Conservation (phyloP, 495 filamentous ascomycete species). For the Monascus purpureus region DNA sequence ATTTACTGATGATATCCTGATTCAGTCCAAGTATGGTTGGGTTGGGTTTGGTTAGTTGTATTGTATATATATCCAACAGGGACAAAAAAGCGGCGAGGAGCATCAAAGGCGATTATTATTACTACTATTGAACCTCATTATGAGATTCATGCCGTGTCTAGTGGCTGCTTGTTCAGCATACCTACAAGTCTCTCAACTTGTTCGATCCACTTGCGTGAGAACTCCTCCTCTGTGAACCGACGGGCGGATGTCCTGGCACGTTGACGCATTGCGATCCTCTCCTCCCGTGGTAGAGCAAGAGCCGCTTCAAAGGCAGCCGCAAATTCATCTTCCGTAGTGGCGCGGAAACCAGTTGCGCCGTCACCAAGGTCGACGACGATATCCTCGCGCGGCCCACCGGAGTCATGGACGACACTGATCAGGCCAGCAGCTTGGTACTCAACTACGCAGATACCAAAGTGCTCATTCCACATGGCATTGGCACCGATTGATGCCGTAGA, state of each 20-base stretch:
- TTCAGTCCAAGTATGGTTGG: too few species aligned
- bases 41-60: too few species aligned
- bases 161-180: constrained; percentile 14
- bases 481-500: constrained; percentile 63
- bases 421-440: constrained; percentile 95
- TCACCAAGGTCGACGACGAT: constrained; percentile 75
- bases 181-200: constrained; percentile 58
- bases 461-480: constrained; percentile 99
- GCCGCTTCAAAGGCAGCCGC: constrained; percentile 65
- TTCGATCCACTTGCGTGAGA: constrained; percentile 56
- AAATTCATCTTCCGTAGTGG: constrained; percentile 60
- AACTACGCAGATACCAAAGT: constrained; percentile 96
- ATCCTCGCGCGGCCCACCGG: constrained; percentile 81
- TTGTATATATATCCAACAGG: too few species aligned
- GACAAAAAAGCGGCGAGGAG: too few species aligned
- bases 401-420: constrained; percentile 81
- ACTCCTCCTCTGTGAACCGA: constrained; percentile 79
- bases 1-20: too few species aligned
- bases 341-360: constrained; percentile 73
- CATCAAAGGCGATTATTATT: too few species aligned
- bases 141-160: too few species aligned
- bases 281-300: constrained; percentile 47
- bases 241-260: constrained; percentile 62
- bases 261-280: constrained; percentile 55
- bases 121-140: too few species aligned